Base-by-base conservation (phyloP, 2,329 filamentous ascomycete genomes). In the Podosphaera xanthii region DNA sequence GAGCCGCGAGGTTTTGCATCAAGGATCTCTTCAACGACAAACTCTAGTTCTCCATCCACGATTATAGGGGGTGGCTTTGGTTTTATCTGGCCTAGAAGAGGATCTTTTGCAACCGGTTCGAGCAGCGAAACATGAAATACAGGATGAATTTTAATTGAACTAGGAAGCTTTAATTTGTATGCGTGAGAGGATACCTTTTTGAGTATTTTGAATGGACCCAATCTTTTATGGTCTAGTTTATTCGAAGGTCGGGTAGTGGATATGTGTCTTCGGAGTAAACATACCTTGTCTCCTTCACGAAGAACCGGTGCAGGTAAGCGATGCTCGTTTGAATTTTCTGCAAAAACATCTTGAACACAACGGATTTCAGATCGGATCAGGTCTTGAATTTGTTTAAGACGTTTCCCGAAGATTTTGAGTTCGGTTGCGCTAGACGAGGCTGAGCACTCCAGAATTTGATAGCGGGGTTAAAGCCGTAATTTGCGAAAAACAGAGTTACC, bases 51-150 rank as follows among this genome's bases (percentile, higher is more conserved):
- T 8, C 31, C 50, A 35, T 46, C 22, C 10, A 35, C 50, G 2
- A n/a, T 30, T 34, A 54, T 33, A 10, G 31, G 22, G 9, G 30
- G 22, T 33, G 50, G 31, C 36, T 7, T 8, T 9, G 48, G 10
- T 50, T 14, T 50, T 14, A 34, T 35, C 36, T 54, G 50, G 30
- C 50, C 50, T 8, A 8, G 50, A 5, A 54, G 22, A 5, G 31
- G 50, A 54, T 54, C 50, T 7, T 8, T 33, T 54, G 50, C 22
- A 10, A 34, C 54, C 14, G 22, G 46, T 36, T 58, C 46, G 9
- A 59, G 34, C 31, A 60, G 44, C 10, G 59, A 60, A 38, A 60
- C 52, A 48, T 60, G 55, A 42, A 60, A 60, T 1, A 58, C 35
- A 6, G 55, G 55, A 49, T 60, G 34, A 6, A 60, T 60, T 40